Evolutionary conservation across 345 rosid genomes (phyloP).

Genomic region (Orychophragmus violaceus): DNA sequence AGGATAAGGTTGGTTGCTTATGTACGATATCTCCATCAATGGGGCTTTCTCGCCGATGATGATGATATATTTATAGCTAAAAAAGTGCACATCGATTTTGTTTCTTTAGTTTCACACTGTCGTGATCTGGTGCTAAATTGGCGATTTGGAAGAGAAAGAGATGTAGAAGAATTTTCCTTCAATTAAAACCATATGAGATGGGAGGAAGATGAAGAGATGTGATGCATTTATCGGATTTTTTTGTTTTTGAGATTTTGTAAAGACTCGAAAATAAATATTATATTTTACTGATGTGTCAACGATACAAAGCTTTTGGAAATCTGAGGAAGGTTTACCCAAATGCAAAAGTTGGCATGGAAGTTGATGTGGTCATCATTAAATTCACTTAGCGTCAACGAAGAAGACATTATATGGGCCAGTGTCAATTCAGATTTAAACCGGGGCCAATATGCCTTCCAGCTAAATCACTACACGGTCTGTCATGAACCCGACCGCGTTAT

Average conservation of each 20-base stretch:
- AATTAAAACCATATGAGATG: no score
- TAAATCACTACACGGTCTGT: slow-evolving; percentile 74
- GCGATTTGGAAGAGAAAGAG: no score
- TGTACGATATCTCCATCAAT: slow-evolving; percentile 12
- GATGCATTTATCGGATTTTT: no score
- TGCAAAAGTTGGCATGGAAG: slow-evolving; percentile 46
- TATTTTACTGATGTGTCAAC: no score
- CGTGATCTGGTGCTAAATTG: background rate
- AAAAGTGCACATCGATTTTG: background rate
- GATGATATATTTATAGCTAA: background rate
- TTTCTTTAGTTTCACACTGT: slow-evolving; percentile 19
- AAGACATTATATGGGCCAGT: slow-evolving; percentile 34
- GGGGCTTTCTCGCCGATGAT: slow-evolving; percentile 1
- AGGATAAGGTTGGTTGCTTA: background rate
- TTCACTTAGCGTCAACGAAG: slow-evolving; percentile 33
- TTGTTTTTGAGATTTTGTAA: no score
- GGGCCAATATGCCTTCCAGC: slow-evolving; percentile 45
- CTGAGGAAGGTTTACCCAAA: no score
- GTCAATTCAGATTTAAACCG: slow-evolving; percentile 5
- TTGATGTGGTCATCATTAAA: slow-evolving; percentile 39
- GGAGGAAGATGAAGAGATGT: no score
- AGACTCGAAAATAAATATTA: no score
- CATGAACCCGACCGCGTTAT: slow-evolving; percentile 57
- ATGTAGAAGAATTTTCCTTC: no score
- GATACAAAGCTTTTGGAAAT: no score